These are phyloP conservation scores for Phellopilus nigrolimitatus DNA, from an alignment of 1,284 basidiomycete species.

Conservation along the genomic window DNA sequence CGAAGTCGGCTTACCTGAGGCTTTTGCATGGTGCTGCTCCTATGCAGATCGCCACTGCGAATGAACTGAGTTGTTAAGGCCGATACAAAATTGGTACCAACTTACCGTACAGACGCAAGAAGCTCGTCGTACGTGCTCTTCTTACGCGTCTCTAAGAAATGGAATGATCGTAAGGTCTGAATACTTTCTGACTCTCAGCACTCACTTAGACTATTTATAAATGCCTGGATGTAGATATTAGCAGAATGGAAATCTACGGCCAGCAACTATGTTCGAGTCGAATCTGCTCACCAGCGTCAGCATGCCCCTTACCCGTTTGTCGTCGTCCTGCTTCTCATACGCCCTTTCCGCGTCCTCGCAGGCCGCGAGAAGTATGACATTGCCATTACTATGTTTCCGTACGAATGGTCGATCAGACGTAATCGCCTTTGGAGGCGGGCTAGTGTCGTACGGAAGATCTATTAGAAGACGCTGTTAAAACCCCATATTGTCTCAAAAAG, in stretches of 20 bases:
- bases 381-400: constrained; percentile 13
- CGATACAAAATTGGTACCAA: not conserved
- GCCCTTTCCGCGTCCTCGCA: constrained; percentile 15
- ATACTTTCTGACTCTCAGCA: not conserved
- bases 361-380: constrained; percentile 15
- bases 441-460: constrained; percentile 10
- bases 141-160: constrained; percentile 6
- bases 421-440: not conserved
- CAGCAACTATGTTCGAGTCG: not conserved
- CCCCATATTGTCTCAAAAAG: not conserved
- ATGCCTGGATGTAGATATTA: constrained; percentile 2
- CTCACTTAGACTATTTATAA: constrained; percentile 15
- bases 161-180: not conserved
- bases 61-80: not conserved
- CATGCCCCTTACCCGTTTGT: constrained; percentile 12
- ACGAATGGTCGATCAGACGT: not conserved
- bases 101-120: constrained; percentile 12
- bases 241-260: not conserved
- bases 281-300: constrained; percentile 9
- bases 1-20: constrained; percentile 3
- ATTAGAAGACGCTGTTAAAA: not conserved
- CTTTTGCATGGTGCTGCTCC: constrained; percentile 2
- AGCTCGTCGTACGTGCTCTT: constrained; percentile 15
- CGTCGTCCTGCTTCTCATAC: constrained; percentile 6
- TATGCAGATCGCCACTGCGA: constrained; percentile 3